Evolutionary conservation across 75 land plant species (phyloP), one percentile per base, ranked within the genome.

Genomic region (Pinus taeda): DNA sequence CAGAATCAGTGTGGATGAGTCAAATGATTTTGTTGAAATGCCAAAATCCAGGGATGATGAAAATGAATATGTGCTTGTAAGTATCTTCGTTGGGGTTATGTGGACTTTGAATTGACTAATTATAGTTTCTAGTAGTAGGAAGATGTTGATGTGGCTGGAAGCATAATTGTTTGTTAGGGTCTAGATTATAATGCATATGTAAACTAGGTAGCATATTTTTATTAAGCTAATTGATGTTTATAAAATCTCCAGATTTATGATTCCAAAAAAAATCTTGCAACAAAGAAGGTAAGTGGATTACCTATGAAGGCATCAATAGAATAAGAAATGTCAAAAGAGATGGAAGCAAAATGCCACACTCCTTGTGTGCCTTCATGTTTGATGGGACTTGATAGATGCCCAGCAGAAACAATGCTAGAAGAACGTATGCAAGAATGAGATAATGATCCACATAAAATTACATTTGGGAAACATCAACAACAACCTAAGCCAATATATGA

Each of bases 311-410:
- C 66, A 60, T 69, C 85, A n/a, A 77, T 87, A 55, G 82, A 75
- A 8, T 78, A 85, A 71, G 89, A 89, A 72, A 80, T 88, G 83
- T 82, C 83, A 15, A 83, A 81, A 75, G 84, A 84, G 30, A 71
- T 20, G 55, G 87, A 85, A 78, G 59, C 78, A 12, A 84, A 82
- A 69, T 75, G 82, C 53, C 79, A 86, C 3, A 78, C 89, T 49
- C 90, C 98, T 4, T 84, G 89, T 74, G 85, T 97, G 21, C 86
- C 94, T 61, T 98, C 99, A 9, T 86, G 89, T 60, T 83, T 97
- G 74, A 95, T 97, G 99, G 99, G 99, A 15, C 84, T 95, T 66
- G 93, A 95, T 60, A 73, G 90, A 11, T 69, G 90, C 30, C 90
- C 99, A 2, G 26, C 76, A 59, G 86, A 77, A 65, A 62, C 63